These are phyloP conservation scores for Talaromyces sp. DNA, from an alignment of 2,329 filamentous ascomycete species.

Conservation along the genomic window DNA sequence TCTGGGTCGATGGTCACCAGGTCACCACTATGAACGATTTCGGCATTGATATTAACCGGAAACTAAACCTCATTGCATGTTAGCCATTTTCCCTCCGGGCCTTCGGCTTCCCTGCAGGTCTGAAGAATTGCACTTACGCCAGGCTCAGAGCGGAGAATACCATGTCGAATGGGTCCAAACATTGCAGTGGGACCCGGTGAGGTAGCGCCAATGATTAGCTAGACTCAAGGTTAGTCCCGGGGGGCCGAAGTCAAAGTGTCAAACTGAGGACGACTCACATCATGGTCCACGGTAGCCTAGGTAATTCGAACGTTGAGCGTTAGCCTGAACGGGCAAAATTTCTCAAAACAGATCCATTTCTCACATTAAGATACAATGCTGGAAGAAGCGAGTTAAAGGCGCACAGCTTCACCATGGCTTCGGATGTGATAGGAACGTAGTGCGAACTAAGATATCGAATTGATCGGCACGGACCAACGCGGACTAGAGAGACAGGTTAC, in stretches of 20 bases:
- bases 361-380: background rate
- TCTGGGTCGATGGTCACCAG: background rate
- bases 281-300: background rate
- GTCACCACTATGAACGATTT: background rate
- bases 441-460: background rate
- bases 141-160: background rate
- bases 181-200: background rate
- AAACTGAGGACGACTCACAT: background rate
- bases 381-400: constrained; percentile 1
- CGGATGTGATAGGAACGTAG: background rate
- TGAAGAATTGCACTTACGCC: background rate
- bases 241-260: background rate
- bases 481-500: background rate
- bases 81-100: background rate
- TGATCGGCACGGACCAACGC: background rate
- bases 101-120: background rate
- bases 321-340: background rate
- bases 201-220: background rate
- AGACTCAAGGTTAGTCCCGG: background rate
- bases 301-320: background rate
- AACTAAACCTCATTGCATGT: background rate
- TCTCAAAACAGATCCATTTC: background rate
- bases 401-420: background rate
- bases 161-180: background rate
- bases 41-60: background rate